Base-by-base conservation (phyloP, 139 green algal species). In the Picochlorum sp. region DNA sequence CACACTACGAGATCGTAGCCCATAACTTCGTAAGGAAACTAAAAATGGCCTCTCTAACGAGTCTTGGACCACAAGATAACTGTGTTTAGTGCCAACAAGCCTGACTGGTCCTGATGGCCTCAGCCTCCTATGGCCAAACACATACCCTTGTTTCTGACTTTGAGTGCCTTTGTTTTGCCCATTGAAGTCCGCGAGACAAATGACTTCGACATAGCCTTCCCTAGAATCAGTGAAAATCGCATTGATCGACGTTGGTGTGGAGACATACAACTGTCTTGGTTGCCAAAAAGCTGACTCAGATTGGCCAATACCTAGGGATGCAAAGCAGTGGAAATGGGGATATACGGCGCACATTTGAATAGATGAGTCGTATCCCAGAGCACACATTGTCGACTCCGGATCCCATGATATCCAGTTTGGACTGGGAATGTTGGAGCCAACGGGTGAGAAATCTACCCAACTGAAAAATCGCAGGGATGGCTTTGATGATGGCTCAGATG, bases 241-340 rank as follows among this genome's bases (percentile, higher is more conserved):
- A 26, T 77, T 61, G 21, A 81, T 15, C 5, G 47, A 57, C 50
- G 62, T 62, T 6, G 59, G 71, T 8, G 68, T 75, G 30, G 72
- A 57, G 57, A 81, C 51, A 52, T 70, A 81, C n/a, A 85, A 68
- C 65, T 81, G 71, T 2, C 73, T 68, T 38, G 61, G 62, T 37
- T 80, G 77, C 78, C 78, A 85, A 16, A 77, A 41, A 24, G 73
- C 77, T 65, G 64, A 57, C 45, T 55, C 30, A 10, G 65, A 41
- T 4, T 73, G 47, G 6, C 55, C 37, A 16, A 73, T 50, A 6
- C 65, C 62, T 6, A 85, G 49, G 15, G 71, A 67, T 23, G 78
- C 76, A 58, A 83, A 77, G 3, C 68, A 56, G 20, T 74, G 49
- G 34, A 85, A 83, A 62, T 52, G 52, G 16, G 78, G 78, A 10